Conservation (phyloP, 352 stramenopile genomes). For the Halophytophthora polymorphica region DNA sequence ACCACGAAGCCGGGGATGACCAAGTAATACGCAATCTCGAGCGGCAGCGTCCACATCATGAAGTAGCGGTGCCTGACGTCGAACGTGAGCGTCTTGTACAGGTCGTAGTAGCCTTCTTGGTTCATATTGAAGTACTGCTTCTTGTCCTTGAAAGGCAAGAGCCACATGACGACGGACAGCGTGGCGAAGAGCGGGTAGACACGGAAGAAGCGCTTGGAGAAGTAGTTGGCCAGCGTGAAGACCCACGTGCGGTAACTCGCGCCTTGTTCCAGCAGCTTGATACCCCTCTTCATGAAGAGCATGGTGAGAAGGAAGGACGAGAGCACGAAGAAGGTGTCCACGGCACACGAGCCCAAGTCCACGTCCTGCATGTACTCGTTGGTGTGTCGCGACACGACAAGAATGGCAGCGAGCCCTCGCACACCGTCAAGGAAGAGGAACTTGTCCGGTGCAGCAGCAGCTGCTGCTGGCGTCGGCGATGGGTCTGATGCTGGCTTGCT, state of each 20-base stretch:
- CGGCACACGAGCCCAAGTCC: constrained; percentile 10
- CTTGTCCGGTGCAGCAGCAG: too few species aligned
- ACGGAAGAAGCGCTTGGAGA: constrained; percentile 33
- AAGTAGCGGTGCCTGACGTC: constrained; percentile 16
- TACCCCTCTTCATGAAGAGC: constrained; percentile 17
- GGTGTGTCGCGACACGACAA: constrained; percentile 15
- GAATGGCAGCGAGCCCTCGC: constrained; percentile 20
- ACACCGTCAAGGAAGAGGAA: constrained; percentile 26
- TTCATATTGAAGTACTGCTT: constrained; percentile 15
- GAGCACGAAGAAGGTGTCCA: constrained; percentile 31
- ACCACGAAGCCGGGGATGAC: constrained; percentile 21
- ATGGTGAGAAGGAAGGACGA: constrained; percentile 28
- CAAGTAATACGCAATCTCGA: constrained; percentile 34
- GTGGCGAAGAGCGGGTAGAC: constrained; percentile 39
- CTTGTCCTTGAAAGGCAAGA: constrained; percentile 13
- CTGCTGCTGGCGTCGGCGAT: too few species aligned
- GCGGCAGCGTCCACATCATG: constrained; percentile 37
- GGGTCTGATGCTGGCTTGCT: too few species aligned
- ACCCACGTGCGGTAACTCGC: constrained; percentile 1
- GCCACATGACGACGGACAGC: constrained; percentile 16
- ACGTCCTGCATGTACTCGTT: constrained; percentile 2
- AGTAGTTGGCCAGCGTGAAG: constrained; percentile 25
- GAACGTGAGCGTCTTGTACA: constrained; percentile 28
- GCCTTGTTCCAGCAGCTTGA: constrained; percentile 5
- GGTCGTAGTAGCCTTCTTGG: constrained; percentile 12